Evolutionary conservation across 257 asterid species (phyloP).

Genomic region (Agastache rugosa): DNA sequence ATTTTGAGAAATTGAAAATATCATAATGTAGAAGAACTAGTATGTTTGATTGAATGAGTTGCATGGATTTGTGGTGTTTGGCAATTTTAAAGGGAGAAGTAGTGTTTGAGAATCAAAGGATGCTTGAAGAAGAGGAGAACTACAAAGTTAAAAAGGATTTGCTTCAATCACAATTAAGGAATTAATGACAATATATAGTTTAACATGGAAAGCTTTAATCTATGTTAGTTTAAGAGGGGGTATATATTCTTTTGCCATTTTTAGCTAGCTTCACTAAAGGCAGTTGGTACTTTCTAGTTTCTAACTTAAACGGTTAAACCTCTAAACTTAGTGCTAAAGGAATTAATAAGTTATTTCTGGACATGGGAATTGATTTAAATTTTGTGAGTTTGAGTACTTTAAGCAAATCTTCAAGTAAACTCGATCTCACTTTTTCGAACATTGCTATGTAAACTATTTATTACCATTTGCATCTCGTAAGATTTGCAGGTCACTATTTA

Average conservation of each 20-base stretch:
- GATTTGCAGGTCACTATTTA: no score
- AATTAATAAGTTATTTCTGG: background rate
- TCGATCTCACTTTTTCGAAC: no score
- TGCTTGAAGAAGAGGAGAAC: conserved; percentile 41
- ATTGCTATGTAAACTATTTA: no score
- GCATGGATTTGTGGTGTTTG: conserved; percentile 7
- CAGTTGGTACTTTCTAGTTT: background rate
- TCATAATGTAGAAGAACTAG: background rate
- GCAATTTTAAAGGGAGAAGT: conserved; percentile 35
- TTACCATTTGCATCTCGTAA: no score
- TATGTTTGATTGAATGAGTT: conserved; percentile 7
- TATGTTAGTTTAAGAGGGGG: conserved; percentile 6
- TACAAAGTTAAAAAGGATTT: conserved; percentile 36
- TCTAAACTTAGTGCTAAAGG: background rate
- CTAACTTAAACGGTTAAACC: background rate
- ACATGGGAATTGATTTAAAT: background rate
- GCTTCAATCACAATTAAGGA: conserved; percentile 41
- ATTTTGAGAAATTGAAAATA: background rate
- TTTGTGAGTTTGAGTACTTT: background rate
- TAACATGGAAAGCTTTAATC: conserved; percentile 9
- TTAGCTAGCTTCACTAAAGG: conserved; percentile 15
- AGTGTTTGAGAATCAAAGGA: conserved; percentile 47
- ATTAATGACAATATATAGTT: conserved; percentile 23
- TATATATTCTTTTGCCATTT: conserved; percentile 15
- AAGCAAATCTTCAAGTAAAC: no score